A percentile compares a stretch with the other conserved stretches of the same genome.
phyloP scores from a whole-genome alignment of 139 green algal genomes.

The Coelastrella sp. region DNA sequence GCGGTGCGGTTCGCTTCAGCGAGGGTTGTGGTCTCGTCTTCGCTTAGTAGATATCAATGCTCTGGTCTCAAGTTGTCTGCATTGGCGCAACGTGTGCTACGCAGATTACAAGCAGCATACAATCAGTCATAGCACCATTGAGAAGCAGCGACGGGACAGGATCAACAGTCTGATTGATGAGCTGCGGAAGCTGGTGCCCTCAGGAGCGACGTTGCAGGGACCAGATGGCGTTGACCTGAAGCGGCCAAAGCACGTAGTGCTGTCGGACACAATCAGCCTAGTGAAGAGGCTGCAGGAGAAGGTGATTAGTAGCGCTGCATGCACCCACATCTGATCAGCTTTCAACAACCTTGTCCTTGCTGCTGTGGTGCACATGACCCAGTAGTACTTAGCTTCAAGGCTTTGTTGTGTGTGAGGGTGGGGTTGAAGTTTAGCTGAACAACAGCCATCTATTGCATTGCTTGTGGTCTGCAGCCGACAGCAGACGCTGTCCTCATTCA shows the following conservation, averaged over 20 bases:
- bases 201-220: constrained; percentile 4
- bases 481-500: no score
- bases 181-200: constrained; percentile 61
- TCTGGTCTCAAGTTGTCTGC: no score
- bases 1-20: no score
- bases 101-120: constrained; percentile 22
- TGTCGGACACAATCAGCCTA: constrained; percentile 78
- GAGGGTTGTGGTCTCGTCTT: no score
- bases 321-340: no score
- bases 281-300: constrained; percentile 63
- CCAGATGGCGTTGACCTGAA: constrained; percentile 35
- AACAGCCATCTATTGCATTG: no score
- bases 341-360: no score
- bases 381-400: no score
- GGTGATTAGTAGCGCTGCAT: background rate
- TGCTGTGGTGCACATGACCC: background rate
- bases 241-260: constrained; percentile 78
- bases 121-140: constrained; percentile 82
- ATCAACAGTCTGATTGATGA: constrained; percentile 87
- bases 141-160: constrained; percentile 84
- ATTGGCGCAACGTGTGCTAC: background rate
- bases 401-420: no score
- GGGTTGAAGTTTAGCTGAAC: no score
- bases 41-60: no score
- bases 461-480: no score